Percentiles rank a stretch among this genome's conserved stretches.
Evolutionary conservation across 805 yeast species (phyloP).

Genomic region (Saccharomycopsis sp.): DNA sequence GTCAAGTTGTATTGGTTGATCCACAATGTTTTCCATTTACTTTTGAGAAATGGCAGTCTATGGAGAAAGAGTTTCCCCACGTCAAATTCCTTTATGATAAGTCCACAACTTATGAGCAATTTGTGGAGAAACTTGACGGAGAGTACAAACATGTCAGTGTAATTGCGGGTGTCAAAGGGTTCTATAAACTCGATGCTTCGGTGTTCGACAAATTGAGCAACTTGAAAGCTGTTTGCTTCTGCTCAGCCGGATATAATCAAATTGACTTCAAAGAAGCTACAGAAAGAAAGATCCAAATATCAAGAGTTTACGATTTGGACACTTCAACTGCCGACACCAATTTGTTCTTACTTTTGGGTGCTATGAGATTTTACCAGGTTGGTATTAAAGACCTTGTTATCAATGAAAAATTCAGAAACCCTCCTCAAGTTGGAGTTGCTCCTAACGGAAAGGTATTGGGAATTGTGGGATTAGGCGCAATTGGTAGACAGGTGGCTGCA

Average conservation of each 20-base stretch:
- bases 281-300: slow-evolving; percentile 37
- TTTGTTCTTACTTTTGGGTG: slow-evolving; percentile 43
- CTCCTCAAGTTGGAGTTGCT: slow-evolving; percentile 33
- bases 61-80: slow-evolving; percentile 11
- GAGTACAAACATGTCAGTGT: not conserved
- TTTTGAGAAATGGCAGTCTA: slow-evolving; percentile 16
- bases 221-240: slow-evolving; percentile 18
- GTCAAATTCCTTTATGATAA: slow-evolving; percentile 12
- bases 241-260: slow-evolving; percentile 52
- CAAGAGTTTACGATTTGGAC: slow-evolving; percentile 48
- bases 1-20: slow-evolving; percentile 6
- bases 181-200: slow-evolving; percentile 13
- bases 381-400: slow-evolving; percentile 35
- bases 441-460: slow-evolving; percentile 40
- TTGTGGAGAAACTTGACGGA: slow-evolving; percentile 4
- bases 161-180: slow-evolving; percentile 19
- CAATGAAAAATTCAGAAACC: slow-evolving; percentile 40
- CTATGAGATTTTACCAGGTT: slow-evolving; percentile 41
- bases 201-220: slow-evolving; percentile 17
- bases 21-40: slow-evolving; percentile 17
- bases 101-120: slow-evolving; percentile 7
- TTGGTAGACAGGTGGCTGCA: slow-evolving; percentile 38
- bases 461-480: slow-evolving; percentile 42
- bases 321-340: slow-evolving; percentile 55
- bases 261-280: slow-evolving; percentile 39